A percentile compares a stretch with the other conserved stretches of the same genome.
phyloP scores from a whole-genome alignment of 163 green algal species.

The Chlamydomonas reinhardtii region DNA sequence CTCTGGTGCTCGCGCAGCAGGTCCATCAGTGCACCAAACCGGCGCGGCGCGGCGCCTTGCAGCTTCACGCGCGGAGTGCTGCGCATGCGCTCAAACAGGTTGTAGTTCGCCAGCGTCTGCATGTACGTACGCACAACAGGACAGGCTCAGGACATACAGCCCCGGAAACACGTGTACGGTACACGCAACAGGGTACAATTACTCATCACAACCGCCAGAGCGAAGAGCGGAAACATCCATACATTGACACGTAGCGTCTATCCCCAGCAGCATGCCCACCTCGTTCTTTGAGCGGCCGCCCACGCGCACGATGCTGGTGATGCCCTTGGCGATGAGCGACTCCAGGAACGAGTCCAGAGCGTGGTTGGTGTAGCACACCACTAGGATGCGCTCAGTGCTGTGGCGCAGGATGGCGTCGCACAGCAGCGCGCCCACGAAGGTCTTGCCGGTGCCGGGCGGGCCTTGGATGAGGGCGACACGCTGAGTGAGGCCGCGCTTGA shows the following conservation, averaged over 20 bases:
- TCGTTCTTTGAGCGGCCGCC: slow-evolving; percentile 56
- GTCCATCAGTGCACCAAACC: not conserved
- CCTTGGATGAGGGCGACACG: slow-evolving; percentile 74
- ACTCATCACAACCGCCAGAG: too few relatives aligned
- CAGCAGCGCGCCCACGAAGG: slow-evolving; percentile 48
- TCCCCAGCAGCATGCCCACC: too few relatives aligned
- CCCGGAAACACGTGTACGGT: too few relatives aligned
- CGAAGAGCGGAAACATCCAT: too few relatives aligned
- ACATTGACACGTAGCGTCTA: too few relatives aligned
- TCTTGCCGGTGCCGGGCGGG: slow-evolving; percentile 66
- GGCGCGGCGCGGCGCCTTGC: too few relatives aligned
- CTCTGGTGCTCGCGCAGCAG: too few relatives aligned
- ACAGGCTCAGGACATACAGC: too few relatives aligned
- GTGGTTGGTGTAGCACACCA: slow-evolving; percentile 86
- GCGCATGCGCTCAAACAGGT: slow-evolving; percentile 2
- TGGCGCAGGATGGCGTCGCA: slow-evolving; percentile 56
- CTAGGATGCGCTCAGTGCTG: slow-evolving; percentile 65
- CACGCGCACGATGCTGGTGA: slow-evolving; percentile 57
- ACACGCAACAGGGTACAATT: too few relatives aligned
- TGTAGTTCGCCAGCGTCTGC: slow-evolving; percentile 5
- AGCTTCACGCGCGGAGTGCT: too few relatives aligned
- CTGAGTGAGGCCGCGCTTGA: slow-evolving; percentile 56
- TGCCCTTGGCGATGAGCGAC: slow-evolving; percentile 68
- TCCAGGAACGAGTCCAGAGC: slow-evolving; percentile 85
- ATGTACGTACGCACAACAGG: too few relatives aligned